Conservation (phyloP, 202 grass and related monocot genomes). For the Elaeis oleifera region DNA sequence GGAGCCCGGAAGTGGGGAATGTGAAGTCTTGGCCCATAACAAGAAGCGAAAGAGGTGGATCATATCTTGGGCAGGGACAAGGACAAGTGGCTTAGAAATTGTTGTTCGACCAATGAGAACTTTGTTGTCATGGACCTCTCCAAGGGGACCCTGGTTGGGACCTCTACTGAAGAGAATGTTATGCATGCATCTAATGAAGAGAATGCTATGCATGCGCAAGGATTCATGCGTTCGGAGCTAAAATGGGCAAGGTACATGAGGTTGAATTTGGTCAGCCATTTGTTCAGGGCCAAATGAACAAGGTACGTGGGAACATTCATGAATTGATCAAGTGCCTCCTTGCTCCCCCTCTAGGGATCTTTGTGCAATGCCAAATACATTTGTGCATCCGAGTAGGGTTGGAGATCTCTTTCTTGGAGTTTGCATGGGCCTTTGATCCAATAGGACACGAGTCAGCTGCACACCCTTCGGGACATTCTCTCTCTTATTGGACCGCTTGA, state of each 20-base stretch:
- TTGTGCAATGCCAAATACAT: no score
- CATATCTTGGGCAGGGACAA: conserved; percentile 61
- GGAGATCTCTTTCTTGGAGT: no score
- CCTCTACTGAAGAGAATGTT: conserved; percentile 57
- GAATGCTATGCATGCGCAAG: conserved; percentile 52
- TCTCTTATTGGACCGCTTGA: no score
- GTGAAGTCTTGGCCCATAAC: conserved; percentile 78
- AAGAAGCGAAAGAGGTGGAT: conserved; percentile 67
- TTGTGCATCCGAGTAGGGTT: no score
- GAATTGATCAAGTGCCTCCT: conserved; percentile 2
- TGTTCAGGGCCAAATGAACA: no score
- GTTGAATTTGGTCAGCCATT: conserved; percentile 56
- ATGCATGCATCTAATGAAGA: no score
- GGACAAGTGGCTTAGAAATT: conserved; percentile 80
- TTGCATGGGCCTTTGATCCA: no score
- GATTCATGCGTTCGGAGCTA: conserved; percentile 55
- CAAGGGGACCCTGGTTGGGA: conserved; percentile 69
- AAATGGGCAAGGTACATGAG: conserved; percentile 64
- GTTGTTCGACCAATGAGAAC: conserved; percentile 61
- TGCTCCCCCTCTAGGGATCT: no score
- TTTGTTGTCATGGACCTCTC: conserved; percentile 65
- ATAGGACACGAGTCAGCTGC: no score
- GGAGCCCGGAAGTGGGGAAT: conserved; percentile 52
- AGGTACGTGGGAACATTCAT: no score
- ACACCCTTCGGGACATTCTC: no score